Percentiles rank a stretch among this genome's conserved stretches.
Conservation (phyloP, 495 filamentous ascomycete species). For the Cryomyces antarcticus region DNA sequence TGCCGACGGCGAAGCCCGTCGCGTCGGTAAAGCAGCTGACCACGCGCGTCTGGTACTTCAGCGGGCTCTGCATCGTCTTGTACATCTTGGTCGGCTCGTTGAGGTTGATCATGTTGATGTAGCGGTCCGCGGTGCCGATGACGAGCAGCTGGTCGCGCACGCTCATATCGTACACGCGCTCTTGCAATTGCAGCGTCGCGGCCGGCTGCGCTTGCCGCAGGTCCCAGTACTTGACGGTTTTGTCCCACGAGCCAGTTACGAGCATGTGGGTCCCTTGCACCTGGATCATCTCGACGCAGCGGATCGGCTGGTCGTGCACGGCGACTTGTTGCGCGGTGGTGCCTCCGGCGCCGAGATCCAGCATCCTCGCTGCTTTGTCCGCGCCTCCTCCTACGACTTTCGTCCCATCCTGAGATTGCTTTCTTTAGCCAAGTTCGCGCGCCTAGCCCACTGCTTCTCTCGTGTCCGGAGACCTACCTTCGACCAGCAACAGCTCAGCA, state of each 20-base stretch:
- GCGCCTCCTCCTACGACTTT: slow-evolving; percentile 70
- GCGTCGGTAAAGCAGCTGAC: slow-evolving; percentile 73
- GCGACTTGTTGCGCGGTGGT: slow-evolving; percentile 41
- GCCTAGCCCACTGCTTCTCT: neutral
- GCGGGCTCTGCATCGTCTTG: slow-evolving; percentile 63
- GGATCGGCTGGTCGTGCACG: slow-evolving; percentile 62
- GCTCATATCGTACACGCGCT: slow-evolving; percentile 78
- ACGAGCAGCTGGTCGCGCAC: slow-evolving; percentile 59
- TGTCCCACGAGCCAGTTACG: slow-evolving; percentile 88
- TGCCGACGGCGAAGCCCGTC: slow-evolving; percentile 66
- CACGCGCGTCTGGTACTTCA: slow-evolving; percentile 76
- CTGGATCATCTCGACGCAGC: slow-evolving; percentile 57
- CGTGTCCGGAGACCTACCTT: slow-evolving; percentile 59
- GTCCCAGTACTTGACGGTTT: slow-evolving; percentile 93
- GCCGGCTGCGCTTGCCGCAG: slow-evolving; percentile 44
- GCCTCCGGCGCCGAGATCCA: slow-evolving; percentile 44
- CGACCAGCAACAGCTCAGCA: slow-evolving; percentile 64
- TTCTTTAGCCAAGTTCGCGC: neutral
- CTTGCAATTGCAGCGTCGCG: slow-evolving; percentile 44
- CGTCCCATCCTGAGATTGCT: slow-evolving; percentile 32
- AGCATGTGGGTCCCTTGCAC: slow-evolving; percentile 39
- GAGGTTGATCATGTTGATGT: slow-evolving; percentile 73
- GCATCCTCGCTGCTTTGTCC: slow-evolving; percentile 62
- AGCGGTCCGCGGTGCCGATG: slow-evolving; percentile 67
- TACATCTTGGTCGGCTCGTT: slow-evolving; percentile 57